These are phyloP conservation scores for Emydomyces testavorans DNA, from an alignment of 2,329 filamentous ascomycete species.

Conservation along the genomic window DNA sequence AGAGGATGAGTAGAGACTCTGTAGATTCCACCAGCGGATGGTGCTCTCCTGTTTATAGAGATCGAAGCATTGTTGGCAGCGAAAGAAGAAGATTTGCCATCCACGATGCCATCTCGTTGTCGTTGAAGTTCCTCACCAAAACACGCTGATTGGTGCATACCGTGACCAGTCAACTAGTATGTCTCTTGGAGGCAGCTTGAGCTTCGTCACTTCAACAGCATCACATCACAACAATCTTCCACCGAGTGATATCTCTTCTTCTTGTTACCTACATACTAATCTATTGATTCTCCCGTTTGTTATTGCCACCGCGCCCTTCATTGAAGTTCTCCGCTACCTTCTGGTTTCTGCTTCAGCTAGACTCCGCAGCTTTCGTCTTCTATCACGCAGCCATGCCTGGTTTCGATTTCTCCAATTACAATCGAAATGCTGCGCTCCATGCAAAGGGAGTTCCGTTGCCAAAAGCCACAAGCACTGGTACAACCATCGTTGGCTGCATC, in stretches of 20 bases:
- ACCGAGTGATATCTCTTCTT: too few relatives aligned
- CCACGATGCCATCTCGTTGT: background rate
- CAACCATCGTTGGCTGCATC: constrained; percentile 95
- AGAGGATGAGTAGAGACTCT: background rate
- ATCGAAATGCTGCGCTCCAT: constrained; percentile 93
- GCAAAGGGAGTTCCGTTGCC: constrained; percentile 86
- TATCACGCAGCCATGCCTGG: constrained; percentile 59
- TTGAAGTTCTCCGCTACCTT: too few relatives aligned
- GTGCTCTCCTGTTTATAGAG: background rate
- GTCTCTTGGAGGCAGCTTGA: constrained; percentile 34
- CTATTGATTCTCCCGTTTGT: too few relatives aligned
- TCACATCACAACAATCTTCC: background rate
- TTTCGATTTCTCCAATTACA: constrained; percentile 99
- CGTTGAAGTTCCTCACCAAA: background rate
- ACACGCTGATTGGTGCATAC: constrained; percentile 14
- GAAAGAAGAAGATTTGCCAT: background rate
- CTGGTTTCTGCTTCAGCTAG: background rate
- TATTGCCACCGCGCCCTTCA: background rate
- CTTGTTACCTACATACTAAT: too few relatives aligned
- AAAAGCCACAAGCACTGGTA: constrained; percentile 96
- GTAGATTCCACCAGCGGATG: background rate
- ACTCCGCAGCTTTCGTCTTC: constrained; percentile 14
- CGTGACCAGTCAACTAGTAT: too few relatives aligned
- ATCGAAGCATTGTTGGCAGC: background rate
- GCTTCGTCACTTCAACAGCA: constrained; percentile 32